Evolutionary conservation across 208 protist genomes (phyloP).

Genomic region (Leishmania gerbilli): DNA sequence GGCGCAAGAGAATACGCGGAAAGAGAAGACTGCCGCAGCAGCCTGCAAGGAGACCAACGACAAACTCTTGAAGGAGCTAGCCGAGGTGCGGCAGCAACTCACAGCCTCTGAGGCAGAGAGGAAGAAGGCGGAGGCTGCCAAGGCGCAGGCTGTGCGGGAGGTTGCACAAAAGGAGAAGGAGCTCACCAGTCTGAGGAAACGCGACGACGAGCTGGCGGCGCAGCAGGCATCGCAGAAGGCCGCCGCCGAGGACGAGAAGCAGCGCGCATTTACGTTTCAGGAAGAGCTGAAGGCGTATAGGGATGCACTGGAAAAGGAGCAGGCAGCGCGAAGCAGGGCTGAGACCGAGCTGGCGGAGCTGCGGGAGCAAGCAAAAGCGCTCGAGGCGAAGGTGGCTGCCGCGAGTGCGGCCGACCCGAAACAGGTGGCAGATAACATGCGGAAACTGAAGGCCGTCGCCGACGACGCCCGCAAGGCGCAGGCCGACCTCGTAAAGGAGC

Average conservation of each 20-base stretch:
- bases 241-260: constrained; percentile 19
- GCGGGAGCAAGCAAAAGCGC: constrained; percentile 16
- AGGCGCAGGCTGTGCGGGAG: constrained; percentile 10
- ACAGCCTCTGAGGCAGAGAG: constrained; percentile 13
- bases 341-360: constrained; percentile 16
- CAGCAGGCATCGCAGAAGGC: constrained; percentile 25
- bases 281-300: constrained; percentile 17
- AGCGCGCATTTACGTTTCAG: constrained; percentile 5
- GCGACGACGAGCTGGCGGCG: constrained; percentile 15
- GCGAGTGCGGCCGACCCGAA: not conserved
- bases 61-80: constrained; percentile 32
- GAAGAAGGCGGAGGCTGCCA: constrained; percentile 25
- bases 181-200: constrained; percentile 15
- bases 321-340: constrained; percentile 16
- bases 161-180: constrained; percentile 19
- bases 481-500: constrained; percentile 38
- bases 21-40: constrained; percentile 7
- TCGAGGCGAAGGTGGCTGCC: constrained; percentile 14
- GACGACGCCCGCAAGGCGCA: constrained; percentile 31
- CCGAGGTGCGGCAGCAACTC: constrained; percentile 25
- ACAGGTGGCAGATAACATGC: constrained; percentile 15
- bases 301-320: constrained; percentile 18
- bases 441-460: constrained; percentile 31
- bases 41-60: constrained; percentile 6
- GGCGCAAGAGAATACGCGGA: constrained; percentile 16